Evolutionary conservation across 176 grass and related monocot genomes (phyloP).

Genomic region (Bromus sterilis): DNA sequence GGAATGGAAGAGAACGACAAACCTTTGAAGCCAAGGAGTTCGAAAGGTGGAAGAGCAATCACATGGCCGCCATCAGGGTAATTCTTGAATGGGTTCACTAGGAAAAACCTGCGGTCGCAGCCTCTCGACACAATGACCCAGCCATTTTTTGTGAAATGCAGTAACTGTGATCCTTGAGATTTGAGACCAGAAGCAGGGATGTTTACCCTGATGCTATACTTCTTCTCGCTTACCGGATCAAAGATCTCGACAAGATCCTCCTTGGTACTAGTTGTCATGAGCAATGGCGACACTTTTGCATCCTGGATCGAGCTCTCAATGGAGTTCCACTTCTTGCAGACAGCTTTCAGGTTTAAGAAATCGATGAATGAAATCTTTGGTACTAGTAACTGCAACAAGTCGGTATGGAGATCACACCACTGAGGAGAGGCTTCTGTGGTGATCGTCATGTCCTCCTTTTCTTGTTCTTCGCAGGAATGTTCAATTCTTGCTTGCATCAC

Average conservation of each 20-base stretch:
- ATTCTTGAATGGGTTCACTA: background rate
- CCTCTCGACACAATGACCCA: background rate
- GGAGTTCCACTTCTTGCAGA: background rate
- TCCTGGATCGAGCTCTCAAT: background rate
- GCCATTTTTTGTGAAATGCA: background rate
- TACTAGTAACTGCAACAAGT: background rate
- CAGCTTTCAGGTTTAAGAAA: background rate
- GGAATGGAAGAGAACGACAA: background rate
- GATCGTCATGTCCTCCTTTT: background rate
- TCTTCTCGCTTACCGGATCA: background rate
- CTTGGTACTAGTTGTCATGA: background rate
- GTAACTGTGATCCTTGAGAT: background rate
- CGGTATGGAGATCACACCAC: background rate
- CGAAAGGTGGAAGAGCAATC: background rate
- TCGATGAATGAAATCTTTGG: background rate
- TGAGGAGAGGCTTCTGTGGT: background rate
- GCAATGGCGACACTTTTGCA: background rate
- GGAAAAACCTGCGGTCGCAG: background rate
- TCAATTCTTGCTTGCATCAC: too few species aligned
- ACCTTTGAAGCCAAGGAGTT: background rate
- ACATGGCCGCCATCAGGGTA: background rate
- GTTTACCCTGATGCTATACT: background rate
- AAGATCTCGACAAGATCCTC: background rate
- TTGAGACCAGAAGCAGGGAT: background rate
- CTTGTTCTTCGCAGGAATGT: background rate